phyloP scores from a whole-genome alignment of 345 rosid species.

The Eucalyptus shirleyi region DNA sequence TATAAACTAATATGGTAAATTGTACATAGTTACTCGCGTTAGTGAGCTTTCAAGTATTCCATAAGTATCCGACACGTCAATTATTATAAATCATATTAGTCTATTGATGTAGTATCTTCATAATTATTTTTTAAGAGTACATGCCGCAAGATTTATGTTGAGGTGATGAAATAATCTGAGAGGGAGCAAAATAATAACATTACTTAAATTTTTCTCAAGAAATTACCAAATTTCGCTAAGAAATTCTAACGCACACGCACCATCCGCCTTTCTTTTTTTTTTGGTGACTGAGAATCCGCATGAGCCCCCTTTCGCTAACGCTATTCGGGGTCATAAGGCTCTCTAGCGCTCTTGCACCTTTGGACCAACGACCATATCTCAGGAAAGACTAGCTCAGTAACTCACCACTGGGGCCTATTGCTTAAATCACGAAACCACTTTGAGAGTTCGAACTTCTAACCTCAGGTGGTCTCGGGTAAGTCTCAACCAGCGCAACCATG shows the following conservation, averaged over 20 bases:
- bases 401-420: fast-evolving
- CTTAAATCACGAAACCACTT: too few species aligned
- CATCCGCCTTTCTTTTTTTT: background rate
- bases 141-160: background rate
- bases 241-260: background rate
- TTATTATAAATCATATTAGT: background rate
- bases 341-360: fast-evolving
- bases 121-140: background rate
- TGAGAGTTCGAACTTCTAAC: too few species aligned
- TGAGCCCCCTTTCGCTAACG: fast-evolving
- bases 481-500: too few species aligned
- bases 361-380: fast-evolving
- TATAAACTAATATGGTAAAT: background rate
- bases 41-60: background rate
- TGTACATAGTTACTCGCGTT: background rate
- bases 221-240: background rate
- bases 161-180: background rate
- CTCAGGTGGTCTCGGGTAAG: too few species aligned
- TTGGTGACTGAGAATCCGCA: fast-evolving
- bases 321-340: too few species aligned
- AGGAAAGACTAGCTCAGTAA: fast-evolving
- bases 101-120: background rate
- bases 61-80: background rate
- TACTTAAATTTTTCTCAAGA: background rate
- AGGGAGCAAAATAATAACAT: background rate